These are phyloP conservation scores for Daldinia sp. DNA, from an alignment of 2,329 filamentous ascomycete genomes.

Conservation along the genomic window DNA sequence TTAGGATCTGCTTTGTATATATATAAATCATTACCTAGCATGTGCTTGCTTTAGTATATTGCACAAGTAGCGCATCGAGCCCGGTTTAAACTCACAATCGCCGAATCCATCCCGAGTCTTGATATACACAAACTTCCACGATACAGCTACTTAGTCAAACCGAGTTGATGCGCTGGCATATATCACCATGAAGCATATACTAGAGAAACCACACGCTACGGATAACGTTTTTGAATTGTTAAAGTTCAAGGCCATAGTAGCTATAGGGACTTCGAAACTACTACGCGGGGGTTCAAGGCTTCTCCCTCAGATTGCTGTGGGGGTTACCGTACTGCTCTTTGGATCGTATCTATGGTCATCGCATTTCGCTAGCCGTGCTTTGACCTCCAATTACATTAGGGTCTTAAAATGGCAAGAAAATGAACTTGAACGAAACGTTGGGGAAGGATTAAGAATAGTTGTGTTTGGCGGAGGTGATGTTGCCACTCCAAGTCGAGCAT, in stretches of 20 bases:
- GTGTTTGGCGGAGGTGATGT: slow-evolving; percentile 65
- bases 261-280: slow-evolving; percentile 35
- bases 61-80: background rate
- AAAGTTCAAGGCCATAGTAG: slow-evolving; percentile 30
- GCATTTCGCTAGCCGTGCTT: slow-evolving; percentile 14
- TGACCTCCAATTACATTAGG: slow-evolving; percentile 24
- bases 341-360: slow-evolving; percentile 39
- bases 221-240: slow-evolving; percentile 29
- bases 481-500: slow-evolving; percentile 54
- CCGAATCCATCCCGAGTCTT: background rate
- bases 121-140: background rate
- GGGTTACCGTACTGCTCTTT: slow-evolving; percentile 38
- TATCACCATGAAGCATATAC: slow-evolving; percentile 8
- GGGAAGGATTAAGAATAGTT: slow-evolving; percentile 60
- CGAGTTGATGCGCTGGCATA: background rate
- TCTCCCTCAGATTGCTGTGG: slow-evolving; percentile 39
- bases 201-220: slow-evolving; percentile 13
- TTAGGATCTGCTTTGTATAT: background rate
- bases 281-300: slow-evolving; percentile 41
- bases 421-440: slow-evolving; percentile 14
- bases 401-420: slow-evolving; percentile 28
- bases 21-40: background rate
- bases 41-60: background rate
- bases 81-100: background rate
- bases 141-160: background rate